These are phyloP conservation scores for Triticum turgidum DNA, from an alignment of 176 grass and related monocot genomes.

Conservation along the genomic window DNA sequence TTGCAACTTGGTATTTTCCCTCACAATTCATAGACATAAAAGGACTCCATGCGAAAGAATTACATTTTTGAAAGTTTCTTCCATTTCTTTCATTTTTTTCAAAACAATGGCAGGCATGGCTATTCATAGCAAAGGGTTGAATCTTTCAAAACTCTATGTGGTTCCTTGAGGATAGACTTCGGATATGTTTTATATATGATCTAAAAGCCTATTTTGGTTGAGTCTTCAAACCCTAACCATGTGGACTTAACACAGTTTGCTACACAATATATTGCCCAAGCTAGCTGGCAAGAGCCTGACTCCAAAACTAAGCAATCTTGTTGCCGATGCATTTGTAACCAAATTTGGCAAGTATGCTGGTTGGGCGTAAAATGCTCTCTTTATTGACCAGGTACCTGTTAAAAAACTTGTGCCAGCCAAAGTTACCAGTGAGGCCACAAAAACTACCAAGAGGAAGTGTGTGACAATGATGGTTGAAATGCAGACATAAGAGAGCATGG, in stretches of 20 bases:
- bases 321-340: slow-evolving; percentile 72
- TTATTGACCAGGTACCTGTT: slow-evolving; percentile 74
- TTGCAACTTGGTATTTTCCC: too few relatives aligned
- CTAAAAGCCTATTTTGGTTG: slow-evolving; percentile 1
- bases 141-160: too few relatives aligned
- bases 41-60: too few relatives aligned
- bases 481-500: not conserved
- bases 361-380: slow-evolving; percentile 91
- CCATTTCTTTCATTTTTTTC: too few relatives aligned
- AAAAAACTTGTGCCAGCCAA: slow-evolving; percentile 12
- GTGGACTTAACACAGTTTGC: slow-evolving; percentile 58
- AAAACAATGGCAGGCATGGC: too few relatives aligned
- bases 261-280: slow-evolving; percentile 73
- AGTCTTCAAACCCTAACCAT: not conserved
- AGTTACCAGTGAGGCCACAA: not conserved
- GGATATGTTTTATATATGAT: not conserved
- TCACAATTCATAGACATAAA: too few relatives aligned
- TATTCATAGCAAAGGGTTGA: too few relatives aligned
- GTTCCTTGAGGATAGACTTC: not conserved
- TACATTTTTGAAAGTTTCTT: too few relatives aligned
- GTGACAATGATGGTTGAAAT: not conserved
- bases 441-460: slow-evolving; percentile 56
- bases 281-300: slow-evolving; percentile 66
- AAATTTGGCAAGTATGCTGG: slow-evolving; percentile 85
- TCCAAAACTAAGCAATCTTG: slow-evolving; percentile 57